Evolutionary conservation across 352 stramenopile species (phyloP), one percentile per base, ranked within the genome.

Genomic region (Phytophthora megakarya): DNA sequence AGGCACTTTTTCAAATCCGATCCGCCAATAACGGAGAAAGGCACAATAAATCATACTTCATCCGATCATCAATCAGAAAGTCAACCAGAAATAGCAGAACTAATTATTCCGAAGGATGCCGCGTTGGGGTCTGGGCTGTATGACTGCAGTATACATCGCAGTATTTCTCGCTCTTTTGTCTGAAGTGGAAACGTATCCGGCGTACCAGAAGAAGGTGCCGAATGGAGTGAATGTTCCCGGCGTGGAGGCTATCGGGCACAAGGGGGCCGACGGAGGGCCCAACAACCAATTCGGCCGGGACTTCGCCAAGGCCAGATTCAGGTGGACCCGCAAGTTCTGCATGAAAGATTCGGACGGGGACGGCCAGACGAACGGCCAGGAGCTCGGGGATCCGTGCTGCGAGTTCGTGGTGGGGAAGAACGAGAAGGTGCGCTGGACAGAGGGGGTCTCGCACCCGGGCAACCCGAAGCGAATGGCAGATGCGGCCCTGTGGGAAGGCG

Each of bases 221-320:
- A 76, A 76, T 42, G 68, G 68, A 13, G 49, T 9, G 25, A 73
- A 76, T 39, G 58, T 76, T 25, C 63, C 58, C 8, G 66, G 62
- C 16, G 67, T 79, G 11, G 25, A 56, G 1, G 73, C 70, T 3
- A 35, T 81, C 23, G 73, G 73, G 13, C 73, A 81, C 48, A 48
- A 70, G 8, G 19, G 45, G 9, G 38, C 45, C 3, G 46, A 55
- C 13, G 73, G 70, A 23, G 73, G 73, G 19, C 22, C 61, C 43
- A 70, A 67, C 54, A 81, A 81, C 42, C 46, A 73, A 19, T 89
- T 89, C 63, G 80, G 80, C 2, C 8, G 68, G n/a, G 80, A 77
- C 42, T 88, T 84, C 37, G 47, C 50, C 16, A 38, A 35, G 3
- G 74, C 69, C 15, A 75, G 67, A 30, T 63, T 64, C 50, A 52